These are phyloP conservation scores for Herpetomonas samuelpessoai DNA, from an alignment of 208 protist species.

Conservation along the genomic window DNA sequence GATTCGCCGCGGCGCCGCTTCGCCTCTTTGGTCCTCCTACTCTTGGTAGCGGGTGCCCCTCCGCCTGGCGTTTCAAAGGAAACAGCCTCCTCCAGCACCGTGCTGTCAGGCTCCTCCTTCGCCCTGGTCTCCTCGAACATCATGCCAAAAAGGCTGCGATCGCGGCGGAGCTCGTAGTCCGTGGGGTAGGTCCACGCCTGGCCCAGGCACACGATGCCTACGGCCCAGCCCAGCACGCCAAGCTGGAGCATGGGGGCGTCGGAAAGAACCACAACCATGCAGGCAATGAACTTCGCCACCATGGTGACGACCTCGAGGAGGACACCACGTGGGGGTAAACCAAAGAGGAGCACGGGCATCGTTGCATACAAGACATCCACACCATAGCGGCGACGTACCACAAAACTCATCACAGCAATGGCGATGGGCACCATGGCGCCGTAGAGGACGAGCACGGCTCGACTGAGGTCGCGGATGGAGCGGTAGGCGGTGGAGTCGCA, in stretches of 20 bases:
- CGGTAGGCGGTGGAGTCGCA: constrained; percentile 7
- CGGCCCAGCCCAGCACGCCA: constrained; percentile 6
- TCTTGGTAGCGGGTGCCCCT: too few species aligned
- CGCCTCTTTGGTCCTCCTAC: too few species aligned
- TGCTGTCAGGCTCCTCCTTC: too few species aligned
- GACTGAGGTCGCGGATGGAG: constrained; percentile 6
- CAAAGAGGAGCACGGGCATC: constrained; percentile 14
- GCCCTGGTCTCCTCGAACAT: too few species aligned
- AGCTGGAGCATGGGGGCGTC: constrained; percentile 6
- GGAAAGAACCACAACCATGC: constrained; percentile 4
- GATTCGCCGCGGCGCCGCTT: too few species aligned
- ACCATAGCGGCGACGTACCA: constrained; percentile 11
- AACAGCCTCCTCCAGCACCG: too few species aligned
- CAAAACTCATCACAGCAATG: not conserved
- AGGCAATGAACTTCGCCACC: constrained; percentile 7
- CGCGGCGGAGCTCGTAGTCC: too few species aligned
- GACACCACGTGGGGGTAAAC: constrained; percentile 6
- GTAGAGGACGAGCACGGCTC: constrained; percentile 15
- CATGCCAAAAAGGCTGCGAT: too few species aligned
- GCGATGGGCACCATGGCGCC: constrained; percentile 11
- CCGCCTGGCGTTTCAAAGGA: too few species aligned
- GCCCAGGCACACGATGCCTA: not conserved
- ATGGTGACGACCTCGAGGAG: constrained; percentile 11
- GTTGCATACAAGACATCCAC: constrained; percentile 19
- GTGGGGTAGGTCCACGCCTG: constrained; percentile 3